These are phyloP conservation scores for Alternaria gaisen DNA, from an alignment of 2,329 filamentous ascomycete species.

Conservation along the genomic window DNA sequence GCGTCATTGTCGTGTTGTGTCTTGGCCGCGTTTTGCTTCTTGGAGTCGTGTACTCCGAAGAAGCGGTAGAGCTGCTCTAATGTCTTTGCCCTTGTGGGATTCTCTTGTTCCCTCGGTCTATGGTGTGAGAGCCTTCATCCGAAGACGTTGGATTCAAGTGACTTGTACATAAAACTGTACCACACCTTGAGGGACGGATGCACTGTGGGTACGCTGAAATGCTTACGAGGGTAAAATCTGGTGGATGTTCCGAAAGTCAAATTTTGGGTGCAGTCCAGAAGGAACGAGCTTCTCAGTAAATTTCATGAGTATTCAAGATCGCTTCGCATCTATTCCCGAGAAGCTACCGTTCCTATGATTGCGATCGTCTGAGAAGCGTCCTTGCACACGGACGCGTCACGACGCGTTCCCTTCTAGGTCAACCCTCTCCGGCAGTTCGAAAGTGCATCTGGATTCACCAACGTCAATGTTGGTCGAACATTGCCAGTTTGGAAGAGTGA, in stretches of 20 bases:
- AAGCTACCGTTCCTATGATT: not conserved
- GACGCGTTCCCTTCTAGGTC: not conserved
- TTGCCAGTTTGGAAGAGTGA: slow-evolving; percentile 27
- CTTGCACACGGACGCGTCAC: not conserved
- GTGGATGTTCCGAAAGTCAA: not conserved
- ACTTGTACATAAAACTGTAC: not conserved
- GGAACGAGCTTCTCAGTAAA: not conserved
- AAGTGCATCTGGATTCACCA: slow-evolving; percentile 18
- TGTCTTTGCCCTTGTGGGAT: not conserved
- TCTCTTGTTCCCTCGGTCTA: not conserved
- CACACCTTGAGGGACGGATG: not conserved
- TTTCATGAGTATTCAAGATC: not conserved
- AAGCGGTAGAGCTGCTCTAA: not conserved
- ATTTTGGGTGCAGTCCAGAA: not conserved
- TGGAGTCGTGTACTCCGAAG: slow-evolving; percentile 1
- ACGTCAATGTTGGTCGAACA: slow-evolving; percentile 22
- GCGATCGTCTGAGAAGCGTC: not conserved
- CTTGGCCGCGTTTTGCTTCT: slow-evolving; percentile 17
- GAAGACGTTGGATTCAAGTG: not conserved
- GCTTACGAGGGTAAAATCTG: not conserved
- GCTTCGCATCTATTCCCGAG: not conserved
- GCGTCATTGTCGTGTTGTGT: slow-evolving; percentile 9
- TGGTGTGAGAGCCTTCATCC: not conserved
- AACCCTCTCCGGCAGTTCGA: slow-evolving; percentile 14
- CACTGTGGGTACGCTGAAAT: not conserved